Evolutionary conservation across 2,329 filamentous ascomycete genomes (phyloP).

Genomic region (Ophiostoma ulmi): DNA sequence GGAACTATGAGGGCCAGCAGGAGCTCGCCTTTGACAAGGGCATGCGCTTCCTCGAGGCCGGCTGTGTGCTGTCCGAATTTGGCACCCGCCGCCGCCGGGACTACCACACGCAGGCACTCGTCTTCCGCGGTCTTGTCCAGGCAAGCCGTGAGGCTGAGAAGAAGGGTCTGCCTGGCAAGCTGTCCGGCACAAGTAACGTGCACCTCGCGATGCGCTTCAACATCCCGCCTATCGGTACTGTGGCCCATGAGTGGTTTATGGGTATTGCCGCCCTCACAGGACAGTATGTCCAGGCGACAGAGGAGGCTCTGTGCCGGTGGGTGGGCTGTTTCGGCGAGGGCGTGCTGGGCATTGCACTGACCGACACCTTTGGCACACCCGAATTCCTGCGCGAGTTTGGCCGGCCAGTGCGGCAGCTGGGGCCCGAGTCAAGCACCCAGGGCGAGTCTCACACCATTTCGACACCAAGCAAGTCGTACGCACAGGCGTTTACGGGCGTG

Average conservation of each 20-base stretch:
- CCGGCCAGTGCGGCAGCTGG: conserved; percentile 50
- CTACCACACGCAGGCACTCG: conserved; percentile 89
- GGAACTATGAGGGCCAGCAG: conserved; percentile 82
- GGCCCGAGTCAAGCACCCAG: conserved; percentile 28
- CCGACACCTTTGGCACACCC: conserved; percentile 92
- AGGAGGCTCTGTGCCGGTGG: conserved; percentile 82
- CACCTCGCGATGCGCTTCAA: conserved; percentile 93
- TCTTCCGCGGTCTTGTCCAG: conserved; percentile 77
- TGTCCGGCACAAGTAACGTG: conserved; percentile 91
- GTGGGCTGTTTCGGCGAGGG: conserved; percentile 82
- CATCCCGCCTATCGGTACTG: conserved; percentile 77
- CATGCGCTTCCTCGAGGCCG: conserved; percentile 66
- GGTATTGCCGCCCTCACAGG: conserved; percentile 86
- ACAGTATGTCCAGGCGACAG: conserved; percentile 79
- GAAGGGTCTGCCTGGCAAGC: conserved; percentile 62
- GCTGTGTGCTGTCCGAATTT: conserved; percentile 90
- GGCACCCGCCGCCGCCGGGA: conserved; percentile 83
- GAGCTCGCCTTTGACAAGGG: conserved; percentile 82
- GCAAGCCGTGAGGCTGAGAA: conserved; percentile 67
- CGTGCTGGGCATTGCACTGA: conserved; percentile 81
- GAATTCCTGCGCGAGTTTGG: conserved; percentile 83
- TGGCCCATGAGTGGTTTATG: conserved; percentile 99
- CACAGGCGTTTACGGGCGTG: conserved; percentile 75
- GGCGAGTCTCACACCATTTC: background rate
- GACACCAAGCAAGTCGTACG: conserved; percentile 56